Conservation (phyloP, 164 flowering plant species). For the Piper betle region DNA sequence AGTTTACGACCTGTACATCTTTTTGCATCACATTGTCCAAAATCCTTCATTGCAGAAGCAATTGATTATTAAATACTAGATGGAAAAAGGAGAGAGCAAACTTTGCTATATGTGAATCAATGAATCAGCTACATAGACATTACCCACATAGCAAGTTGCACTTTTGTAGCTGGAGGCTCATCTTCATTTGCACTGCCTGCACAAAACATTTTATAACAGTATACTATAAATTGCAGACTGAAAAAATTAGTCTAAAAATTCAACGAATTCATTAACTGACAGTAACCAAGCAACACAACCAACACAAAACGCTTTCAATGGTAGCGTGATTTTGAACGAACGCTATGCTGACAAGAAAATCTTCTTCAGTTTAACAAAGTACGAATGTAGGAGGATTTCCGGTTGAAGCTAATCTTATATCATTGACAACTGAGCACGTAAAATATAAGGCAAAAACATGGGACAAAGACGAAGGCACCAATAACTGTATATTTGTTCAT, state of each 20-base stretch:
- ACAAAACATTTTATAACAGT: constrained; percentile 6
- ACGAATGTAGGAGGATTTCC: not conserved
- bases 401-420: not conserved
- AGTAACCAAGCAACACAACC: not conserved
- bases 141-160: constrained; percentile 99
- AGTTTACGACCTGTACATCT: constrained; percentile 98
- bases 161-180: constrained; percentile 27
- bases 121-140: constrained; percentile 5
- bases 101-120: not conserved
- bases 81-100: not conserved
- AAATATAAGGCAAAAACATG: no score
- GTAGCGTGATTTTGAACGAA: not conserved
- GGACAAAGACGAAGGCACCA: no score
- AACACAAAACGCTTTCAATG: not conserved
- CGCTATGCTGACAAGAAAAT: not conserved
- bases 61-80: no score
- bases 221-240: not conserved
- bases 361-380: not conserved
- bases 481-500: not conserved
- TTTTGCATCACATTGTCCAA: constrained; percentile 98
- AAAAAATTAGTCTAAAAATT: not conserved
- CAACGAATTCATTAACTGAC: not conserved
- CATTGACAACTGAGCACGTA: not conserved
- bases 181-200: constrained; percentile 30
- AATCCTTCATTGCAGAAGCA: constrained; percentile 42